Base-by-base conservation (phyloP, 257 asterid species). In the Eustoma russellianum region DNA sequence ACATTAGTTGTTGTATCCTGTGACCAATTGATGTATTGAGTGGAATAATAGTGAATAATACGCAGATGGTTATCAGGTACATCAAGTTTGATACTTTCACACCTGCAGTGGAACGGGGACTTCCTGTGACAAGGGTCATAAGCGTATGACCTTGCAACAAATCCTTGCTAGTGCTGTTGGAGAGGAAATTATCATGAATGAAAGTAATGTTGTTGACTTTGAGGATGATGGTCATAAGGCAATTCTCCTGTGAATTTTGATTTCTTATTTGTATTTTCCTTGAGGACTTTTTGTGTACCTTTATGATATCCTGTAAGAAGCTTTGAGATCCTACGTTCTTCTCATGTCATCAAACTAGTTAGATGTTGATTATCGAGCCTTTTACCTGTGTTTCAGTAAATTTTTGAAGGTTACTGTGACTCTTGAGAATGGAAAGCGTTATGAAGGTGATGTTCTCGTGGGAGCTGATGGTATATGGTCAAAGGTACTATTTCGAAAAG, bases 401-500 rank as follows among this genome's bases (percentile, higher is more conserved):
- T 49, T 62, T 64, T 38, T 38, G 63, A 66, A 88, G 95, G 95
- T 86, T 46, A 79, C 81, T 5, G 95, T 83, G 69, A 74, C 34
- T 63, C 94, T 92, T 49, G 94, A 85, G 67, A 77, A 70, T 70
- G 97, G 97, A 35, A 69, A 79, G 59, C 48, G 54, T 35, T 81
- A 56, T 57, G 86, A 81, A 66, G 99, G 95, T 1, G 99, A 88
- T 79, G 82, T 88, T 69, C 85, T 92, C 8, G 87, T 92, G 61
- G 99, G 97, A 52, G 99, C 99, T 54, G 99, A 92, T 60, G 97
- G 99, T 59, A 92, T 92, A 69, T 38, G 93, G 77, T 92, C 99
- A 6, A 85, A 92, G 95, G 99, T 90, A 72, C 3, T 43, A 15
- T 15, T 14, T 48, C 43, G 11, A 38, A 10, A 5, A n/a, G n/a